A percentile compares a stretch with the other conserved stretches of the same genome.
phyloP scores from a whole-genome alignment of 257 asterid genomes.

The Leptodermis oblonga region DNA sequence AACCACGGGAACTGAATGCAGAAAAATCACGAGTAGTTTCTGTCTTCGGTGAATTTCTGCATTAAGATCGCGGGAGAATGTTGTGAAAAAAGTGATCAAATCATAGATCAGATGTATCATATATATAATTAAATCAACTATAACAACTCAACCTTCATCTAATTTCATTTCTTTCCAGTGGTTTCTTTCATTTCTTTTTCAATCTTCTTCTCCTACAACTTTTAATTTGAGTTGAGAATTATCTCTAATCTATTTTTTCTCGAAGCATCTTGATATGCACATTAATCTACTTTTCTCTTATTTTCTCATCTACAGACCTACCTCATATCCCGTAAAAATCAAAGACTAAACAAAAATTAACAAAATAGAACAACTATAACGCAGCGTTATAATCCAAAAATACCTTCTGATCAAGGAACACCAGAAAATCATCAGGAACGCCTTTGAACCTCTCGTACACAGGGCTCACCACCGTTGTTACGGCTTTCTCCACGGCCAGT shows the following conservation, averaged over 20 bases:
- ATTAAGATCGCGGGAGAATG: too few species aligned
- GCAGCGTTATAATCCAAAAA: background rate
- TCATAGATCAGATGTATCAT: background rate
- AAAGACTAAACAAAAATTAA: background rate
- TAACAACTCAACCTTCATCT: background rate
- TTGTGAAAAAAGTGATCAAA: background rate
- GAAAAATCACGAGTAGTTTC: background rate
- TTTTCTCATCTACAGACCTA: too few species aligned
- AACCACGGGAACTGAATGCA: background rate
- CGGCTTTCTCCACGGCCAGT: slow-evolving; percentile 56
- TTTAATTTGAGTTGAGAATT: background rate
- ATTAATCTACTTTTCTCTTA: too few species aligned
- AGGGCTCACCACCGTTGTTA: slow-evolving; percentile 46
- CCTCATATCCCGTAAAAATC: too few species aligned
- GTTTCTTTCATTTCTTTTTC: too few species aligned
- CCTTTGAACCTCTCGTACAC: slow-evolving; percentile 47
- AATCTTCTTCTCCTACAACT: background rate
- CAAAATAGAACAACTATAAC: background rate
- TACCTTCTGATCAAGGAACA: slow-evolving; percentile 64
- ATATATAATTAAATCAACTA: background rate
- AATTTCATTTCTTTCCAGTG: too few species aligned
- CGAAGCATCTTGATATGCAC: background rate
- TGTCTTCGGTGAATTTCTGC: background rate
- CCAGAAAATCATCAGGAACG: slow-evolving; percentile 54
- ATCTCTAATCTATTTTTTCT: background rate